Base-by-base conservation (phyloP, 176 grass and related monocot genomes). In the Calamus simplicifolius region DNA sequence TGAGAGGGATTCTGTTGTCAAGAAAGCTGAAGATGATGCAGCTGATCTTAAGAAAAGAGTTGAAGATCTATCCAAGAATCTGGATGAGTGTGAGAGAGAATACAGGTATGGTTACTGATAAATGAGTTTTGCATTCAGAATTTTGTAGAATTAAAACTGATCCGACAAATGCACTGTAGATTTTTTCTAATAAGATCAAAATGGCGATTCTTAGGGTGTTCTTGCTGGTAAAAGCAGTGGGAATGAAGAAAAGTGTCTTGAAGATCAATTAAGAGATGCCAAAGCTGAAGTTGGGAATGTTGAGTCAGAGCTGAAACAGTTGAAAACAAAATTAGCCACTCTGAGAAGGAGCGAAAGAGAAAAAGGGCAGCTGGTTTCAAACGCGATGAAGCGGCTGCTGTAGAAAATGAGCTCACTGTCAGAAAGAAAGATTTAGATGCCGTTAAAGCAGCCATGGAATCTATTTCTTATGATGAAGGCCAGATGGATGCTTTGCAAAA, bases 261-360 rank as follows among this genome's bases (percentile, higher is more conserved):
- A 92, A 85, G 93, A 92, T 85, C 93, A 98, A 83, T 79, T 98
- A 52, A 85, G 93, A 58, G 93, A 98, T 70, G 93, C 87, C 66
- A 98, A 88, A 85, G 84, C 93, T 82, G 87, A 72, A 21, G 87
- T 85, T 85, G 93, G 93, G 52, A 81, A 88, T 56, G 71, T 81
- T 55, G 77, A 92, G 79, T 88, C 93, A 62, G 84, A 86, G 62
- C 30, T 92, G 51, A 85, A 92, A 71, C 84, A 85, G 35, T 61
- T 98, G 31, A 75, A 48, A 17, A 84, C 84, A 63, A 98, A 83
- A 85, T 98, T 76, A 74, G 16, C 43, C 93, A 92, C 78, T 91
- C 80, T 62, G 81, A 88, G 35, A 92, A 69, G 50, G 87, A 92
- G 63, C 69, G 35, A 98, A 85, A 72, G 93, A 90, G 62, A 98